Conservation (phyloP, 495 filamentous ascomycete genomes). For the Gamarada debralockiae region DNA sequence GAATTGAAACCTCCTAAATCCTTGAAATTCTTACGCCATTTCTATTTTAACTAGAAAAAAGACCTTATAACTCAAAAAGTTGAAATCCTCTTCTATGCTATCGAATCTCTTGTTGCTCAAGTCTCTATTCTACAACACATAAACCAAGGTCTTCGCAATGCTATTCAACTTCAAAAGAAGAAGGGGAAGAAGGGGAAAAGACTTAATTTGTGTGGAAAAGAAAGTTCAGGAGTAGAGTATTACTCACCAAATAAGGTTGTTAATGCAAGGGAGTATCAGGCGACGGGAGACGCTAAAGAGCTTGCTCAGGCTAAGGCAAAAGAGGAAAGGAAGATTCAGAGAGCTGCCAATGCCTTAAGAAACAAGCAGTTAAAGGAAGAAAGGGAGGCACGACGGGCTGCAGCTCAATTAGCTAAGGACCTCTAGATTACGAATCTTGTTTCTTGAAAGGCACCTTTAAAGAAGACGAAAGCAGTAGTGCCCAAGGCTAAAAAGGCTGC, state of each 20-base stretch:
- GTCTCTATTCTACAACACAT: not conserved
- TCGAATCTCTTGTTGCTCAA: not conserved
- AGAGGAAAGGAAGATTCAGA: conserved; percentile 1
- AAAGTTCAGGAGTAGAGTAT: not conserved
- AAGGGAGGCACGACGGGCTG: not conserved
- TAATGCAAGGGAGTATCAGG: conserved; percentile 1
- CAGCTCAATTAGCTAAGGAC: not conserved
- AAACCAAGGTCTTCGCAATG: not conserved
- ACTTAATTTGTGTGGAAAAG: conserved; percentile 3
- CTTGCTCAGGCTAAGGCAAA: no score
- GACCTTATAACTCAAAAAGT: not conserved
- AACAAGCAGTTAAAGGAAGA: not conserved
- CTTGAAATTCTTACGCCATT: not conserved
- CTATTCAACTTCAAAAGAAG: conserved; percentile 2
- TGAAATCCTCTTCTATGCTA: not conserved
- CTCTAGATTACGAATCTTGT: not conserved
- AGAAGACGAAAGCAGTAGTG: not conserved
- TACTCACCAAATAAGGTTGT: conserved; percentile 3
- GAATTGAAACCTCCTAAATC: not conserved
- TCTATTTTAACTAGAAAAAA: not conserved
- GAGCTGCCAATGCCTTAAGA: not conserved
- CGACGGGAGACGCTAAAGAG: no score
- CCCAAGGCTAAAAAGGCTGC: conserved; percentile 5
- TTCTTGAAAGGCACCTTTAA: not conserved
- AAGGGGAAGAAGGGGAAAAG: not conserved